phyloP scores from a whole-genome alignment of 2,329 filamentous ascomycete species.

The Whalleya microplaca region DNA sequence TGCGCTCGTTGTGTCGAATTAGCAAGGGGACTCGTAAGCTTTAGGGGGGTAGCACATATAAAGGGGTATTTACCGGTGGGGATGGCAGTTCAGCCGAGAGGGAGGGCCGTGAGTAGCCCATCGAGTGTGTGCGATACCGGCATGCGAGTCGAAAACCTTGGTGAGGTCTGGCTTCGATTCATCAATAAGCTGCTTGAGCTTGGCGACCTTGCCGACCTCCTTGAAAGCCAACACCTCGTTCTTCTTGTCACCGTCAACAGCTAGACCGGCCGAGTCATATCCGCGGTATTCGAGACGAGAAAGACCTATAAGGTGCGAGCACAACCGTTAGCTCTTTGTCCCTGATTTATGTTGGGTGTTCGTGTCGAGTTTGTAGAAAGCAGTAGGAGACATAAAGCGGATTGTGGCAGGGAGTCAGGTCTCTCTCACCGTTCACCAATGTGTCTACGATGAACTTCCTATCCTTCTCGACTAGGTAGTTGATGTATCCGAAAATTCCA shows the following conservation, averaged over 20 bases:
- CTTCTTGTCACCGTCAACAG: slow-evolving; percentile 97
- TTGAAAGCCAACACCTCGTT: slow-evolving; percentile 97
- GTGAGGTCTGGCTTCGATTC: slow-evolving; percentile 80
- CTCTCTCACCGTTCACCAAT: slow-evolving; percentile 82
- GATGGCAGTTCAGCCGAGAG: slow-evolving; percentile 95
- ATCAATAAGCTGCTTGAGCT: slow-evolving; percentile 91
- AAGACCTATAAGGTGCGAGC: slow-evolving; percentile 64
- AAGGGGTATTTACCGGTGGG: slow-evolving; percentile 74
- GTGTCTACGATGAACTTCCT: slow-evolving; percentile 95
- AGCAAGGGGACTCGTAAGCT: slow-evolving; percentile 31
- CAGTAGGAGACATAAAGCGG: slow-evolving; percentile 10
- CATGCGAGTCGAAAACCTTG: slow-evolving; percentile 97
- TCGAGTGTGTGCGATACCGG: slow-evolving; percentile 97
- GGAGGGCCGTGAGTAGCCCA: slow-evolving; percentile 98
- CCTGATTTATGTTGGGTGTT: neutral
- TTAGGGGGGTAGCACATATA: slow-evolving; percentile 1
- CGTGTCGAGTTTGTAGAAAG: neutral
- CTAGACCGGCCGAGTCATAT: slow-evolving; percentile 96
- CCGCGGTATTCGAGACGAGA: slow-evolving; percentile 97
- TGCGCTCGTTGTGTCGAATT: slow-evolving; percentile 43
- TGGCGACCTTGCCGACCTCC: slow-evolving; percentile 98
- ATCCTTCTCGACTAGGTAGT: slow-evolving; percentile 99
- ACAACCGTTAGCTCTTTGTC: slow-evolving; percentile 33
- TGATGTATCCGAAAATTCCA: slow-evolving; percentile 98
- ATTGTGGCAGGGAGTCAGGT: slow-evolving; percentile 21